Evolutionary conservation across 805 yeast genomes (phyloP).

Genomic region (Pichia insulana): DNA sequence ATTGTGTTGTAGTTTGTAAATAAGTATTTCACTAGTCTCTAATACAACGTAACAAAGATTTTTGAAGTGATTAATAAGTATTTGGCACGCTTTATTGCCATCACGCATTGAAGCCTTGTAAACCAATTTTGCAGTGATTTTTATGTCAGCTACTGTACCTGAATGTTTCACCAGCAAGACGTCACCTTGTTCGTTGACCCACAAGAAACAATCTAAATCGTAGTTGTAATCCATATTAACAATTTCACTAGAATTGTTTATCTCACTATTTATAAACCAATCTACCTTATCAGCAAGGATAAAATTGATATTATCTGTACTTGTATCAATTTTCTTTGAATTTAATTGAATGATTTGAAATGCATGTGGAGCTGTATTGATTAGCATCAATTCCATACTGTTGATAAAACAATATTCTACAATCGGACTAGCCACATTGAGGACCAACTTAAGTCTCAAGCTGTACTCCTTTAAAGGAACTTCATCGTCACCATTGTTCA

Average conservation of each 20-base stretch:
- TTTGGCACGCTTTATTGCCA: slow-evolving; percentile 13
- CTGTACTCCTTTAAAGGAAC: slow-evolving; percentile 26
- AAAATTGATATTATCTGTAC: slow-evolving; percentile 22
- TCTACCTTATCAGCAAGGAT: slow-evolving; percentile 24
- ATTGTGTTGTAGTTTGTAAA: slow-evolving; percentile 32
- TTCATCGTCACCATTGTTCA: slow-evolving; percentile 18
- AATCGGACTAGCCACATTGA: slow-evolving; percentile 27
- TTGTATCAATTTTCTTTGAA: slow-evolving; percentile 9
- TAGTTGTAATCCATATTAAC: slow-evolving; percentile 14
- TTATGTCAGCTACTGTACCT: slow-evolving; percentile 6
- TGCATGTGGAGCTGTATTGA: slow-evolving; percentile 27
- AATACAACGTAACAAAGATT: slow-evolving; percentile 33
- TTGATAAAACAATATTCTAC: slow-evolving; percentile 23
- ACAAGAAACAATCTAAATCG: slow-evolving; percentile 22
- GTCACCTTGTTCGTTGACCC: slow-evolving; percentile 25
- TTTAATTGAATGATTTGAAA: slow-evolving; percentile 26
- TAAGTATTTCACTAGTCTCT: slow-evolving; percentile 28
- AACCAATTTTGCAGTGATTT: slow-evolving; percentile 19
- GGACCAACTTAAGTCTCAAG: slow-evolving; percentile 27
- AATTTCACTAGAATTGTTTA: slow-evolving; percentile 12
- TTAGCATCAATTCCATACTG: slow-evolving; percentile 21
- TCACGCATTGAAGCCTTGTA: slow-evolving; percentile 11
- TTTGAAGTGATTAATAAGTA: slow-evolving; percentile 34
- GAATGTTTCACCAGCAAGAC: slow-evolving; percentile 21
- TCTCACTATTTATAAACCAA: slow-evolving; percentile 23